A percentile compares a stretch with the other conserved stretches of the same genome.
These are phyloP conservation scores for Beauveria scarabaeidicola DNA, from an alignment of 2,329 filamentous ascomycete species.

Conservation along the genomic window DNA sequence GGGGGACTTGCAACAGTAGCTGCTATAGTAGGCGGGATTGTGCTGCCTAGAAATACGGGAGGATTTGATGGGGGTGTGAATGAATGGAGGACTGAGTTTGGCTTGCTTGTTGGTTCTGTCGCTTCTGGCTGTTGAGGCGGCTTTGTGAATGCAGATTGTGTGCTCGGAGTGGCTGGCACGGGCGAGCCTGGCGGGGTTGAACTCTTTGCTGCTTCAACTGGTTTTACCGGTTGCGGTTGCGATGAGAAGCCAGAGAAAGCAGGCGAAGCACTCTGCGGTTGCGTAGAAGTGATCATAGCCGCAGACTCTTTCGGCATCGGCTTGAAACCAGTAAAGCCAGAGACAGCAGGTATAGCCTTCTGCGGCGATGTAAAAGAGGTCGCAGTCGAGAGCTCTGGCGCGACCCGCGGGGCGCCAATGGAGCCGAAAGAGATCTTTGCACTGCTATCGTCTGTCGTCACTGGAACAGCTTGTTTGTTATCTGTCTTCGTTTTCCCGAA, in stretches of 20 bases:
- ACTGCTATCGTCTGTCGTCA: neutral
- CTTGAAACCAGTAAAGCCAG: neutral
- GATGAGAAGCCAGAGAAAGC: neutral
- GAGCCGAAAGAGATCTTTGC: neutral
- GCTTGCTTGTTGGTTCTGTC: neutral
- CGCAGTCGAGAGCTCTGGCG: neutral
- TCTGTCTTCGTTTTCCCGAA: neutral
- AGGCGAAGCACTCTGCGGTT: neutral
- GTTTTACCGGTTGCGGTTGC: neutral
- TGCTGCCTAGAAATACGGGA: neutral
- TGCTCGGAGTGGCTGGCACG: constrained; percentile 9
- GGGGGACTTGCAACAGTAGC: neutral
- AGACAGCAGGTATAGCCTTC: neutral
- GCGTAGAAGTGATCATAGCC: neutral
- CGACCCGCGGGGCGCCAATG: neutral
- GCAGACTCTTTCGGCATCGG: neutral
- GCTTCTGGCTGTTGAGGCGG: neutral
- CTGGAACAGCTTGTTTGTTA: neutral
- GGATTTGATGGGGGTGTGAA: neutral
- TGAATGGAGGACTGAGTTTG: neutral
- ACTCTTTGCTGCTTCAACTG: neutral
- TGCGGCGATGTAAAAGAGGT: neutral
- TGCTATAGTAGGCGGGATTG: neutral
- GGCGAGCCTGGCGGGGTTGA: constrained; percentile 5
- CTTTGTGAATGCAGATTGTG: constrained; percentile 9